Conservation (phyloP, 352 stramenopile genomes). For the Blastocystis hominis region DNA sequence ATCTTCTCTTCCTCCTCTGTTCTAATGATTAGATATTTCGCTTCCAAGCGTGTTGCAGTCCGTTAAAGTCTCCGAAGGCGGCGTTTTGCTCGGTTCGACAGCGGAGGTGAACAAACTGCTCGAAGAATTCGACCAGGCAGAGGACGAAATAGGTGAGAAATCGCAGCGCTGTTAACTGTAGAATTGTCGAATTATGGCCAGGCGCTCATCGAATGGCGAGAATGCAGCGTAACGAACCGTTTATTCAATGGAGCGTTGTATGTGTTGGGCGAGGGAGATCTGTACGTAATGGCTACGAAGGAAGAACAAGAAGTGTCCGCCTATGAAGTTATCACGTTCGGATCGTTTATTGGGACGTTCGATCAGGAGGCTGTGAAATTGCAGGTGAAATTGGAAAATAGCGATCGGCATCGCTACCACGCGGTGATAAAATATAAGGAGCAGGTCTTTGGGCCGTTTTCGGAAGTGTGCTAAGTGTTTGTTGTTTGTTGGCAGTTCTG, state of each 20-base stretch:
- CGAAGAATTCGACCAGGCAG: not conserved
- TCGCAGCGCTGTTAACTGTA: too few relatives aligned
- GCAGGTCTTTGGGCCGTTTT: slow-evolving; percentile 26
- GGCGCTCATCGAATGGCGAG: not conserved
- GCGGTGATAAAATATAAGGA: not conserved
- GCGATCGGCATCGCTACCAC: not conserved
- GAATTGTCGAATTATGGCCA: too few relatives aligned
- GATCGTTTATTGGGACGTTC: not conserved
- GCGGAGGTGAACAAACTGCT: not conserved
- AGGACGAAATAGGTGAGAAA: not conserved
- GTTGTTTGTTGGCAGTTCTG: slow-evolving; percentile 25
- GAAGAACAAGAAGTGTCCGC: not conserved
- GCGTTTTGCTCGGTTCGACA: not conserved
- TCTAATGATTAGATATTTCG: not conserved
- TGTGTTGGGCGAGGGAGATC: not conserved
- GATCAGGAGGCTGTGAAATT: not conserved
- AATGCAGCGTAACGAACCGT: not conserved
- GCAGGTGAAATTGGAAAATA: not conserved
- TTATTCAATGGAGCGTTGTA: not conserved
- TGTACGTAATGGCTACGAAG: slow-evolving; percentile 4
- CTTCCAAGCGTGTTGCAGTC: not conserved
- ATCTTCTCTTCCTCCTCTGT: not conserved
- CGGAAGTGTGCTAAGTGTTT: not conserved
- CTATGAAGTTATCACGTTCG: not conserved
- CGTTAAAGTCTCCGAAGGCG: not conserved